phyloP scores from a whole-genome alignment of 495 filamentous ascomycete genomes.

The Xylaria intraflava region DNA sequence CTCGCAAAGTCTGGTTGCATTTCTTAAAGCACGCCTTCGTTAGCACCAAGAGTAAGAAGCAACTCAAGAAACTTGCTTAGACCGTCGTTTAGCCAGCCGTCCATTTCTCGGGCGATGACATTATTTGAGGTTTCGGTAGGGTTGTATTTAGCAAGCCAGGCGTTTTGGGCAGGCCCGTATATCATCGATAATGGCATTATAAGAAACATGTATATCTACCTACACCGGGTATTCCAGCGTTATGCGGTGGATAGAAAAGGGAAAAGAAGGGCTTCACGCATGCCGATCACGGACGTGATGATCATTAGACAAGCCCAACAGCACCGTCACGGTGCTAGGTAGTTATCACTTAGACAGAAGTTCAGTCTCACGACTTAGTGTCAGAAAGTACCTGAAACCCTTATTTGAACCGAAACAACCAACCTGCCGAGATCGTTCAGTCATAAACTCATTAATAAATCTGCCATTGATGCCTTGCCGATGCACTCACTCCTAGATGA shows the following conservation, averaged over 20 bases:
- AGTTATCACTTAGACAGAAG: too few relatives aligned
- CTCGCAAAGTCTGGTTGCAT: constrained; percentile 60
- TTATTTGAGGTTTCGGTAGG: not conserved
- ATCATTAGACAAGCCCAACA: too few relatives aligned
- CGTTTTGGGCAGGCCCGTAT: too few relatives aligned
- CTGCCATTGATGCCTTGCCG: too few relatives aligned
- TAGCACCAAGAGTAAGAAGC: constrained; percentile 55
- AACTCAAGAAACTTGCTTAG: constrained; percentile 40
- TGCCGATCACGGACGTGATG: too few relatives aligned
- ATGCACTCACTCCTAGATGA: too few relatives aligned
- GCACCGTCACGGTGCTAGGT: too few relatives aligned
- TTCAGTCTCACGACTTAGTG: too few relatives aligned
- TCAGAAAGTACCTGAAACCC: too few relatives aligned
- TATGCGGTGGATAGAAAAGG: not conserved
- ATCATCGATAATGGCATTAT: not conserved
- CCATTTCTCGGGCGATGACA: not conserved
- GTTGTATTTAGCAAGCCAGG: constrained; percentile 13
- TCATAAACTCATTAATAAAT: not conserved
- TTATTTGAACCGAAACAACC: not conserved
- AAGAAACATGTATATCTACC: not conserved
- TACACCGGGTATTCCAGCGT: too few relatives aligned
- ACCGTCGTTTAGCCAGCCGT: not conserved
- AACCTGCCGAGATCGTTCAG: not conserved
- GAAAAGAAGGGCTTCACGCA: not conserved
- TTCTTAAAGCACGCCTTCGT: constrained; percentile 80